Evolutionary conservation across 371 early-diverging fungal genomes (phyloP).

Genomic region (Mortierella sp.): DNA sequence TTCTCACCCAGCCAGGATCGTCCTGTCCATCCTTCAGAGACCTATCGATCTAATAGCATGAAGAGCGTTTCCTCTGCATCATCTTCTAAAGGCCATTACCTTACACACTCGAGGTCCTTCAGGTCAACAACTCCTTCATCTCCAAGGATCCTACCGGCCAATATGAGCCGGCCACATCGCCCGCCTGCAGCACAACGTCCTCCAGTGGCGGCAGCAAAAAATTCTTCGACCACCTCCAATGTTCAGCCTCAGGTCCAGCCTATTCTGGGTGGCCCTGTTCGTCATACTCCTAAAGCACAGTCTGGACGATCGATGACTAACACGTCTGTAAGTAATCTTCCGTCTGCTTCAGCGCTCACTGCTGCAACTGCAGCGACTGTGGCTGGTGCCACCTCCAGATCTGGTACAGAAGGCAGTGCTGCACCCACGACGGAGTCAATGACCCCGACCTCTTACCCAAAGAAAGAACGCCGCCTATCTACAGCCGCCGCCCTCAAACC

Average conservation of each 20-base stretch:
- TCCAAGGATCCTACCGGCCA: conserved; percentile 6
- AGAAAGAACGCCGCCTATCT: not conserved
- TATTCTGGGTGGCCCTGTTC: no score
- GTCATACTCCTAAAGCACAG: no score
- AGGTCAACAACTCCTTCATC: not conserved
- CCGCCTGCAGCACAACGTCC: not conserved
- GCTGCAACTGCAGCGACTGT: not conserved
- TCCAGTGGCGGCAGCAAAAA: no score
- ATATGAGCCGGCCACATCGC: conserved; percentile 13
- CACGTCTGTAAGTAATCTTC: no score
- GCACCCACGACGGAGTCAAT: no score
- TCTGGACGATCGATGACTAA: no score
- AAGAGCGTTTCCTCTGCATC: not conserved
- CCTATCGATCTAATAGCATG: not conserved
- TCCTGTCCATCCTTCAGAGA: conserved; percentile 9
- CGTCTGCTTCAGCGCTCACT: not conserved
- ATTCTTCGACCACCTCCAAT: no score
- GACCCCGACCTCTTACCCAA: no score
- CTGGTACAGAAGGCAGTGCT: no score
- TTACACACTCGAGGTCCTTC: conserved; percentile 1
- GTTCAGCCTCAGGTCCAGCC: no score
- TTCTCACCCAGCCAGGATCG: no score
- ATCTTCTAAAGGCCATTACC: conserved; percentile 13
- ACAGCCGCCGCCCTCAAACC: conserved; percentile 2
- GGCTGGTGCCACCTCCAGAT: not conserved